These are phyloP conservation scores for Trametes hirsuta DNA, from an alignment of 1,284 basidiomycete genomes.

Conservation along the genomic window DNA sequence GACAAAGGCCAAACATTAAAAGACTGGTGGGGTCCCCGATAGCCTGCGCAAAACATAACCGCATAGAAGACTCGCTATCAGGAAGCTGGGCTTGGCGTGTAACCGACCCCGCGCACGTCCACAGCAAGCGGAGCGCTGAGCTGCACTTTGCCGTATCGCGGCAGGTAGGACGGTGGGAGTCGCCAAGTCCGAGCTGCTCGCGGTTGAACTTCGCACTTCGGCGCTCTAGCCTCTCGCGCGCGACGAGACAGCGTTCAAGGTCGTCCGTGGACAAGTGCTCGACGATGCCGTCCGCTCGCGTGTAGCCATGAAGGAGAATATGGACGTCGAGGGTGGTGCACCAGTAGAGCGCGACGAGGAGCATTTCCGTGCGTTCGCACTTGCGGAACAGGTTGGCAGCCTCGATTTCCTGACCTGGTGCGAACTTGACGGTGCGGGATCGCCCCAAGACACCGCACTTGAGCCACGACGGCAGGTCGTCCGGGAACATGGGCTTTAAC, in stretches of 20 bases:
- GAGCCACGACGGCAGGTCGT: not conserved
- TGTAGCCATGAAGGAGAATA: not conserved
- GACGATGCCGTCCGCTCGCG: not conserved
- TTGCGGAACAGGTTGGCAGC: not conserved
- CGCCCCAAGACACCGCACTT: not conserved
- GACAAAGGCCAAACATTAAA: not conserved
- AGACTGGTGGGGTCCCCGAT: too few species aligned
- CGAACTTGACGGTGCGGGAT: not conserved
- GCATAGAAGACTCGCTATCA: too few species aligned
- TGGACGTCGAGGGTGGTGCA: not conserved
- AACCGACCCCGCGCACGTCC: not conserved
- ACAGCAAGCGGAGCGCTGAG: not conserved
- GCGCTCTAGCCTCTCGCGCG: not conserved
- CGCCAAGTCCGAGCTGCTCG: not conserved
- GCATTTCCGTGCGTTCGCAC: not conserved
- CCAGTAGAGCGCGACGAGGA: not conserved
- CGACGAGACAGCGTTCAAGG: constrained; percentile 1
- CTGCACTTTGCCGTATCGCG: not conserved
- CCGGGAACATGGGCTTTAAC: not conserved
- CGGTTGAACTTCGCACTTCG: not conserved
- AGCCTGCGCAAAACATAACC: too few species aligned
- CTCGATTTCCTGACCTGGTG: not conserved
- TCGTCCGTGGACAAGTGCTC: constrained; percentile 2
- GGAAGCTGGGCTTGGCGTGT: too few species aligned
- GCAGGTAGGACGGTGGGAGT: not conserved